phyloP scores from a whole-genome alignment of 345 rosid genomes.

The Murraya koenigii region DNA sequence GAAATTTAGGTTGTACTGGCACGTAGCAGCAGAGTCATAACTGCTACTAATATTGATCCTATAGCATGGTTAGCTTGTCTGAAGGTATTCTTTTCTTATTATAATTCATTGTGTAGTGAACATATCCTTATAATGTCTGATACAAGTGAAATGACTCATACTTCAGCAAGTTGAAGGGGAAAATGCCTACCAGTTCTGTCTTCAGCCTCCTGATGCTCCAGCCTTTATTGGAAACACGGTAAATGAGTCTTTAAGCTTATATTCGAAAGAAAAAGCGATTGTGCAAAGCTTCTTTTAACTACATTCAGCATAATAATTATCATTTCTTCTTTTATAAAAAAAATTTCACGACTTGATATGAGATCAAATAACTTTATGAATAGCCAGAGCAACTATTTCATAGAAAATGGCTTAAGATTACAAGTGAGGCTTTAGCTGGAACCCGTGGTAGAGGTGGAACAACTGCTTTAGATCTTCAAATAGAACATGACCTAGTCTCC shows the following conservation, averaged over 20 bases:
- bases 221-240: conserved; percentile 94
- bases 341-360: not conserved
- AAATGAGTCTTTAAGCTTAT: conserved; percentile 14
- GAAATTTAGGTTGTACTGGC: conserved; percentile 79
- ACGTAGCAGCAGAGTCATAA: conserved; percentile 70
- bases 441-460: conserved; percentile 85
- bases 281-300: not conserved
- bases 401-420: conserved; percentile 58
- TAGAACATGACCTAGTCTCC: conserved; percentile 74
- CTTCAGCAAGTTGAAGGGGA: conserved; percentile 68
- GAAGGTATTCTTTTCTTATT: conserved; percentile 43
- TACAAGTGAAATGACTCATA: not conserved
- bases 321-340: not conserved
- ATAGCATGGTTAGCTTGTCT: conserved; percentile 74
- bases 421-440: conserved; percentile 89
- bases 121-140: not conserved
- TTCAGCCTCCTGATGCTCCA: conserved; percentile 87
- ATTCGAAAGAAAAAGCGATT: not conserved
- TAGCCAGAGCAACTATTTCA: conserved; percentile 97
- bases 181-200: conserved; percentile 82
- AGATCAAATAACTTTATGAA: conserved; percentile 38
- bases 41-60: conserved; percentile 71
- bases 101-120: conserved; percentile 2
- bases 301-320: not conserved
- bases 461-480: conserved; percentile 55